A percentile compares a stretch with the other conserved stretches of the same genome.
phyloP scores from a whole-genome alignment of 331 rosid species.

The Spiraea crenata region DNA sequence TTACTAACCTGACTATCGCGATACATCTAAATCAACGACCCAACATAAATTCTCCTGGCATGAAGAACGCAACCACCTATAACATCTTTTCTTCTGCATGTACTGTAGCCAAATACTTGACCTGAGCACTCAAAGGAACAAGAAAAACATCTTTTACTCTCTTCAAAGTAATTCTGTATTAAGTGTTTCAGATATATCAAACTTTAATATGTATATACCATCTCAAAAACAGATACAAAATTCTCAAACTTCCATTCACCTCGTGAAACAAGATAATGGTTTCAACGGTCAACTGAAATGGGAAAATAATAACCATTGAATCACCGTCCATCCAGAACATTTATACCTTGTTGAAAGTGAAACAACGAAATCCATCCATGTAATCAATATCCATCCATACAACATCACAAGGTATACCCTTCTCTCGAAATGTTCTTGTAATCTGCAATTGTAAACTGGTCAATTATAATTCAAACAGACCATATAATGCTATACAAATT shows the following conservation, averaged over 20 bases:
- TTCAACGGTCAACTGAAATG: background rate
- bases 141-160: background rate
- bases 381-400: conserved; percentile 94
- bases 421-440: conserved; percentile 65
- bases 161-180: background rate
- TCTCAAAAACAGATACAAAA: background rate
- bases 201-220: background rate
- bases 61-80: background rate
- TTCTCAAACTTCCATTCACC: background rate
- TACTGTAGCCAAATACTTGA: background rate
- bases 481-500: background rate
- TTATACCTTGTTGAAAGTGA: conserved; percentile 75
- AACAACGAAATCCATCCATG: conserved; percentile 96
- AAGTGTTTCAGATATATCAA: background rate
- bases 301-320: background rate
- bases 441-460: conserved; percentile 50
- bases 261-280: background rate
- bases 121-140: background rate
- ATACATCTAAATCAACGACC: background rate
- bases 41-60: background rate
- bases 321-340: background rate
- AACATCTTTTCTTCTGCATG: background rate
- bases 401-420: conserved; percentile 81
- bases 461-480: conserved; percentile 17
- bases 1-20: background rate